Conservation (phyloP, 768 basidiomycete genomes). For the Leccinellum luteum region DNA sequence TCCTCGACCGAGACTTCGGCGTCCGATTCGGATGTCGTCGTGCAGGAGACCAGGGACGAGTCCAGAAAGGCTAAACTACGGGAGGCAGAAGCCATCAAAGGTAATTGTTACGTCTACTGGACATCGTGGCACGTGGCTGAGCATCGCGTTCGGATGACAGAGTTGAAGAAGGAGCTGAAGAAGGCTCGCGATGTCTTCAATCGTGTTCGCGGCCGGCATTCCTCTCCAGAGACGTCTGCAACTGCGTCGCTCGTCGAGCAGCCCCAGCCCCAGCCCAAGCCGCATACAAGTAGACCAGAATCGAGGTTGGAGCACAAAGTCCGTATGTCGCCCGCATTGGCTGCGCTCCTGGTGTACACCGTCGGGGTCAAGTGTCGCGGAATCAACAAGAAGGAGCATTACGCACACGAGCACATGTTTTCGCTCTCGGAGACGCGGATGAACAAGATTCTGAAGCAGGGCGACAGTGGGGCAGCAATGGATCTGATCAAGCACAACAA, state of each 20-base stretch:
- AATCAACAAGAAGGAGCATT: conserved; percentile 80
- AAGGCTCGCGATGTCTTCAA: conserved; percentile 41
- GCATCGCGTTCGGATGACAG: conserved; percentile 16
- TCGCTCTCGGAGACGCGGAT: conserved; percentile 85
- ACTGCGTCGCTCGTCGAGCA: conserved; percentile 19
- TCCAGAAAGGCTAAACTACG: conserved; percentile 23
- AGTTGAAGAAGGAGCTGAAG: conserved; percentile 39
- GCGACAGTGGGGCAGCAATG: conserved; percentile 36
- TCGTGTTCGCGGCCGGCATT: conserved; percentile 37
- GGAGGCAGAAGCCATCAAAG: conserved; percentile 38
- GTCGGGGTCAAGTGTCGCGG: conserved; percentile 94
- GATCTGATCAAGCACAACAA: conserved; percentile 86
- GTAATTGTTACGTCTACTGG: conserved; percentile 15
- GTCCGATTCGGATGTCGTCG: conserved; percentile 27
- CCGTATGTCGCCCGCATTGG: conserved; percentile 74
- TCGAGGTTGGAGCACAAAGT: conserved; percentile 36
- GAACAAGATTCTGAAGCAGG: conserved; percentile 69
- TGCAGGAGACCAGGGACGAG: conserved; percentile 28
- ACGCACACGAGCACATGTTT: conserved; percentile 87
- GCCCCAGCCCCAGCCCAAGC: not conserved
- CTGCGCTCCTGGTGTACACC: conserved; percentile 84
- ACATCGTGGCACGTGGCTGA: conserved; percentile 15
- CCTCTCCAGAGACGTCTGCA: conserved; percentile 19
- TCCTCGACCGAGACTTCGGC: conserved; percentile 42
- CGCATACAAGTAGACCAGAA: conserved; percentile 9